Base-by-base conservation (phyloP, 2,329 filamentous ascomycete genomes). In the Septoria linicola region DNA sequence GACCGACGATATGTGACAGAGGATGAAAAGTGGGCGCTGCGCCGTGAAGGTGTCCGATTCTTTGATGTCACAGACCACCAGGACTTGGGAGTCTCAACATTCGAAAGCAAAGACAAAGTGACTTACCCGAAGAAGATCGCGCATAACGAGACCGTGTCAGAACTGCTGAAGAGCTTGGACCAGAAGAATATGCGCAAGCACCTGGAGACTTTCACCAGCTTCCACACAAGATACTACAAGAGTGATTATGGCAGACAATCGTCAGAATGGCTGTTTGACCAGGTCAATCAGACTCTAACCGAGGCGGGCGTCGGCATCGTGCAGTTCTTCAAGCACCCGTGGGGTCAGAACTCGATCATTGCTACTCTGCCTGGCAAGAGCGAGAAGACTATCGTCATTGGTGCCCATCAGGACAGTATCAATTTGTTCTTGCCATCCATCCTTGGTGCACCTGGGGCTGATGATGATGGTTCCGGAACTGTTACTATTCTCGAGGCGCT, bases 401-500 rank as follows among this genome's bases (percentile, higher is more conserved):
- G 92, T 36, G 57, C 58, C 6, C 63, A 66, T 41, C 91, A 95
- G 69, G 92, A 97, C 70, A 95, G 88, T 63, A 95, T 96, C 73
- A 97, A 97, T 72, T 78, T 96, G 39, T 95, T 89, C 74, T 72
- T 96, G 10, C 92, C 91, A 1, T 88, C 86, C 2, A 76, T 95
- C 30, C 79, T 96, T 27, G 81, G 87, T 11, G 91, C 92, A 0
- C 92, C 92, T 0, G 92, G 92, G 39, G 91, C 92, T n/a, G 93
- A 97, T 62, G 92, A 97, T 62, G 92, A 96, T 67, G 92, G 87
- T 61, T 90, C 90, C 51, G 93, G 64, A 14, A 66, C 90, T 1
- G 89, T 97, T 16, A 97, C 92, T 8, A 97, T 96, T 61, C 81
- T 97, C 46, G 92, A 99, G 72, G 88, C 90, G 2, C 81, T 99